phyloP scores from a whole-genome alignment of 352 stramenopile genomes.

The Phytopythium vexans region DNA sequence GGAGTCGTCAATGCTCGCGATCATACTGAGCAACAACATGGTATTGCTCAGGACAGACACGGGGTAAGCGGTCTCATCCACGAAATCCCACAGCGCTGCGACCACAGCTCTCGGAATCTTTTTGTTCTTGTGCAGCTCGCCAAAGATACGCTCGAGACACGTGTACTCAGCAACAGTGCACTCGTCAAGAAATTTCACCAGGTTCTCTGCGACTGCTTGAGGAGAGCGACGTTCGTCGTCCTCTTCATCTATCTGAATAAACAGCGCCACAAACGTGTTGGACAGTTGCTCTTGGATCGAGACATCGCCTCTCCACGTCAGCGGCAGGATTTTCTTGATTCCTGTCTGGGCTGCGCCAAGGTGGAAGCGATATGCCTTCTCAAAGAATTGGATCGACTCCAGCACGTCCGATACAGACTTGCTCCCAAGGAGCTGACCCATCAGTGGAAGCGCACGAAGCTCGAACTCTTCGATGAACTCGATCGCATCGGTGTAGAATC shows the following conservation, averaged over 20 bases:
- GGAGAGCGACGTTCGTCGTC: constrained; percentile 38
- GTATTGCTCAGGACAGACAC: constrained; percentile 61
- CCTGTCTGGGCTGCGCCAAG: constrained; percentile 86
- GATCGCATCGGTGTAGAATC: constrained; percentile 91
- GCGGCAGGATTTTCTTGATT: constrained; percentile 89
- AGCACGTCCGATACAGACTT: constrained; percentile 91
- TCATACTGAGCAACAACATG: constrained; percentile 63
- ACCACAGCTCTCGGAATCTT: constrained; percentile 63
- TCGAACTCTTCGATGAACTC: constrained; percentile 93
- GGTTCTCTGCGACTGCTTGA: constrained; percentile 53
- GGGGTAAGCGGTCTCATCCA: constrained; percentile 52
- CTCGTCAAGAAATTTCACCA: constrained; percentile 73
- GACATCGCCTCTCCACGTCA: constrained; percentile 90
- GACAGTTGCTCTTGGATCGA: constrained; percentile 90
- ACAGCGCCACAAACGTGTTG: constrained; percentile 73
- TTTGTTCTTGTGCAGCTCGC: constrained; percentile 51
- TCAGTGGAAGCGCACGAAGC: constrained; percentile 59
- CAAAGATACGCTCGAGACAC: constrained; percentile 73
- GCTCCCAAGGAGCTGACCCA: constrained; percentile 87
- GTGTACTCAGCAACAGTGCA: constrained; percentile 77
- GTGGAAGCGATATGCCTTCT: constrained; percentile 88
- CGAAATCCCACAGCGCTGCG: constrained; percentile 70
- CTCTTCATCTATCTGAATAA: constrained; percentile 48
- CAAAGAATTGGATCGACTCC: constrained; percentile 93
- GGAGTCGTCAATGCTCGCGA: constrained; percentile 56